Base-by-base conservation (phyloP, 148 eudicot genomes). In the Pouteria glomerata region DNA sequence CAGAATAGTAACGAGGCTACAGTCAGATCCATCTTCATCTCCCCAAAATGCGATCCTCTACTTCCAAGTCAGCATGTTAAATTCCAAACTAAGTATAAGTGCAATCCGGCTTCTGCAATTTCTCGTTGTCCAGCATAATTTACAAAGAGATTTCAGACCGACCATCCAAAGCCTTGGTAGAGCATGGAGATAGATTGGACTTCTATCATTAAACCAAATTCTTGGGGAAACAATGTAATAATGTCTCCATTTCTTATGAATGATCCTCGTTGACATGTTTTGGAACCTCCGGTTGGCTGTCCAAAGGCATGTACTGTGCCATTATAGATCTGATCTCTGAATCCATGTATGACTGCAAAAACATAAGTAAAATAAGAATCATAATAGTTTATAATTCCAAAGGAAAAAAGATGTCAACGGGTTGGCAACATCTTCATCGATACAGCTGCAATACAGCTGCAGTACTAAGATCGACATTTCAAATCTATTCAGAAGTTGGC, bases 221-320 rank as follows among this genome's bases (percentile, higher is more conserved):
- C 53, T 55, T 55, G 33, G 29, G 18, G 21, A 41, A 60, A 11
- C 6, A 37, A 24, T 3, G n/a, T n/a, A 16, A 39, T 8, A 33
- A 50, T 5, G 24, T 21, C 8, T 73, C 27, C 24, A 39, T 73
- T 26, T 24, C 33, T 74, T 86, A 94, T 31, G 87, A 84, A 48
- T 70, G 89, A 50, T 83, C 84, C 12, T 86, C 91, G 23, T 56
- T 81, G 26, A 74, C 78, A 72, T 94, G 98, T 71, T 85, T 83
- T 6, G 75, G 74, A 23, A 89, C 79, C 74, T 89, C 97, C 15
- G 67, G 76, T 78, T 94, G 98, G 84, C 92, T 89, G 82, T 93
- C 97, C 78, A 91, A 79, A 39, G 98, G 97, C 95, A 91, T 91
- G 85, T 89, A 91, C 65, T 89, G 98, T 34, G 98, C 88, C 97